Evolutionary conservation across 2,329 filamentous ascomycete genomes (phyloP), one percentile per base, ranked within the genome.

Genomic region (Scedosporium apiospermum): DNA sequence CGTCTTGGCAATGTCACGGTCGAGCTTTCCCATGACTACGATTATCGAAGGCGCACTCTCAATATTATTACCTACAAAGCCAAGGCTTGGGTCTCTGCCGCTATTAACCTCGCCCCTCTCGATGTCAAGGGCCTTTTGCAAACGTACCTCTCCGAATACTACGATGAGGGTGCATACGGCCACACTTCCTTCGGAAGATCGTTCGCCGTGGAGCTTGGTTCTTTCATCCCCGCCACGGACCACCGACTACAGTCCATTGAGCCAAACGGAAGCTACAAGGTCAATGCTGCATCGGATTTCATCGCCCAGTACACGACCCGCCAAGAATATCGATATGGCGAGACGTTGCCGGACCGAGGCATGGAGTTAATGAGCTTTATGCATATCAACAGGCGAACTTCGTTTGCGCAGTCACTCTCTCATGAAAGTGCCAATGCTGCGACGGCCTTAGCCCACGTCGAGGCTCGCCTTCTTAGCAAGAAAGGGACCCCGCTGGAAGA

Each of bases 251-350:
- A 84, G 68, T 93, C 91, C 6, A 86, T 99, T 58, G 90, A 96
- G 67, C 83, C 82, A 42, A 83, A 90, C 65, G 87, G 88, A 18
- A 85, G 88, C 58, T 85, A 85, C 62, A 85, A 85, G 65, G 88
- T 97, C 72, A 96, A 98, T 72, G 92, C 93, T 10, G 92, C 91
- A 0, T 98, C 95, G 2, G 93, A 98, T 72, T 96, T 99, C 69
- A 86, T 99, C 71, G 92, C 95, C 1, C 93, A 99, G 71, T 99
- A 99, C 72, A 98, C 93, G 3, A 96, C 92, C 27, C 89, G 95
- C 44, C 96, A 99, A 72, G 93, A 96, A 71, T 99, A 99, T 73
- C 87, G 93, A 63, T 93, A 93, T 70, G 86, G 91, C 10, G 91
- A 96, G 71, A 83, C 86, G 2, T 77, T 89, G 44, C 85, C 88